These are phyloP conservation scores for Phytophthora sansomeana DNA, from an alignment of 352 stramenopile genomes.

Conservation along the genomic window DNA sequence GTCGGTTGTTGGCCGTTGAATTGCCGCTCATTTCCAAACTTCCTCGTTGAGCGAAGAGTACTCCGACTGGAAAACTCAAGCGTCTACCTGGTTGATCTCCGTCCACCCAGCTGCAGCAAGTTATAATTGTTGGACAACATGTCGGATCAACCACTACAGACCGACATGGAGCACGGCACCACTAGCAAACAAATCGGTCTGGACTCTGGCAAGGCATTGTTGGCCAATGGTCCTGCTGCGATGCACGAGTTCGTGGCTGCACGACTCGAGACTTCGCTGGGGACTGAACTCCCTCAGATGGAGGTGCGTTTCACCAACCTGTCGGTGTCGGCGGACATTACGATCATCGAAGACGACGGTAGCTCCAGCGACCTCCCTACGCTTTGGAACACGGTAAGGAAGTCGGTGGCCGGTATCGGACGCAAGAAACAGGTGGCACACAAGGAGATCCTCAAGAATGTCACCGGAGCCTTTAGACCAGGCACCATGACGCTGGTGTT, in stretches of 20 bases:
- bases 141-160: neutral
- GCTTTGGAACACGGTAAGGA: conserved; percentile 53
- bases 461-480: conserved; percentile 42
- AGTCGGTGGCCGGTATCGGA: conserved; percentile 37
- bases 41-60: conserved; percentile 7
- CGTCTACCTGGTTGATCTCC: neutral
- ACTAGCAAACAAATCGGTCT: conserved; percentile 31
- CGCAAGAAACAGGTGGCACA: conserved; percentile 34
- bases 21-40: conserved; percentile 28
- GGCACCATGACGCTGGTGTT: conserved; percentile 46
- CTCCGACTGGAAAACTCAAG: neutral
- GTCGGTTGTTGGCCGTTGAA: neutral
- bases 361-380: conserved; percentile 46
- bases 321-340: conserved; percentile 55
- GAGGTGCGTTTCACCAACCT: conserved; percentile 67
- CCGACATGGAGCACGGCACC: conserved; percentile 23
- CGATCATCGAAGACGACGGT: conserved; percentile 34
- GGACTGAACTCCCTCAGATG: conserved; percentile 57
- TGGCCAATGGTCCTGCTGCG: conserved; percentile 45
- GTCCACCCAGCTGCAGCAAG: neutral
- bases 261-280: conserved; percentile 48
- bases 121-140: neutral
- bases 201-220: conserved; percentile 32
- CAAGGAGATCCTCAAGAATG: conserved; percentile 43
- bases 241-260: conserved; percentile 53